Conservation (phyloP, 2,329 filamentous ascomycete species). For the Fusarium verticillioides region DNA sequence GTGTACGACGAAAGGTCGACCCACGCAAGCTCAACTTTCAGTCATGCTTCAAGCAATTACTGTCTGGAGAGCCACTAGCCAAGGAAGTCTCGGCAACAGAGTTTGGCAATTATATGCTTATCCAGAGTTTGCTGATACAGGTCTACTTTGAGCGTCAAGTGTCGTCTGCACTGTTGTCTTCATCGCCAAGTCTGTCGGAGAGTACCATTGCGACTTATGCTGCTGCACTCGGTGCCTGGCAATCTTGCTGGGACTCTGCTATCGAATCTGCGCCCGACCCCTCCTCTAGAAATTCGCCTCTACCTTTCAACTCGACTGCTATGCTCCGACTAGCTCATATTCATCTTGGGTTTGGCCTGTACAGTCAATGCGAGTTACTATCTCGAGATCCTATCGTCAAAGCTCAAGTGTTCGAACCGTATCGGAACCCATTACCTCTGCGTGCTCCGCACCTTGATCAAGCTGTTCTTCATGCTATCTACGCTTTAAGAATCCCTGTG, state of each 20-base stretch:
- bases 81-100: slow-evolving; percentile 10
- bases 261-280: not conserved
- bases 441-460: slow-evolving; percentile 20
- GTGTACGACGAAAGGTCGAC: not conserved
- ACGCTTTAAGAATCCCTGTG: slow-evolving; percentile 23
- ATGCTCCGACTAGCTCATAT: not conserved
- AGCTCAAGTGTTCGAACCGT: not conserved
- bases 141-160: slow-evolving; percentile 23
- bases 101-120: slow-evolving; percentile 28
- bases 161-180: not conserved
- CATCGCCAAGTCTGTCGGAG: not conserved
- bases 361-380: not conserved
- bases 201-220: not conserved
- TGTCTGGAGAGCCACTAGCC: not conserved
- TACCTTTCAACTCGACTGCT: slow-evolving; percentile 2
- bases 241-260: not conserved
- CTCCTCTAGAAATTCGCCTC: not conserved
- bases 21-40: not conserved
- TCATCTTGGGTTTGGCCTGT: not conserved
- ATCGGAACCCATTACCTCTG: not conserved
- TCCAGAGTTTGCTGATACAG: slow-evolving; percentile 19
- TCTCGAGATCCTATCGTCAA: not conserved
- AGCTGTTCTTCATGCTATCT: slow-evolving; percentile 23
- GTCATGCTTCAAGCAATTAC: not conserved
- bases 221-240: not conserved